A percentile compares a stretch with the other conserved stretches of the same genome.
Evolutionary conservation across 768 basidiomycete species (phyloP).

Genomic region (Trametes cingulata): DNA sequence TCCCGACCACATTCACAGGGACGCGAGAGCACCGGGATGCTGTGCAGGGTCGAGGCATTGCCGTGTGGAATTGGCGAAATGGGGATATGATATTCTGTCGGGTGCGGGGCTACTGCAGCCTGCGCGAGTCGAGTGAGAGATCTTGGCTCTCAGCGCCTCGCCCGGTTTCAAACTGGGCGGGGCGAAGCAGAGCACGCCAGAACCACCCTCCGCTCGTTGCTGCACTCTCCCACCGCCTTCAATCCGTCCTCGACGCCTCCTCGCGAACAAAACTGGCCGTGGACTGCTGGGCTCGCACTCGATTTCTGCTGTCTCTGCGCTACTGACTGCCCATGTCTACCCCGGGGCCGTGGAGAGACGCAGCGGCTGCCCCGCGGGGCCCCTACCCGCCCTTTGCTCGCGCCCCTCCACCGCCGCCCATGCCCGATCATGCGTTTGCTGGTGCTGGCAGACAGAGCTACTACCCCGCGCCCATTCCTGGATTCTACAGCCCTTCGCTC

Average conservation of each 20-base stretch:
- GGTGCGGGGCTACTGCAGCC: background rate
- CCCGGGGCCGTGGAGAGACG: constrained; percentile 19
- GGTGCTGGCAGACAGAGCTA: background rate
- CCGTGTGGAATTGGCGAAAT: background rate
- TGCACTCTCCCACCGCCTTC: constrained; percentile 9
- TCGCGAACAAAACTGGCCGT: background rate
- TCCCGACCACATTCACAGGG: background rate
- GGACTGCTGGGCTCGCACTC: background rate
- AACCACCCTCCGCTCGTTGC: constrained; percentile 1
- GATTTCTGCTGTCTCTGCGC: background rate
- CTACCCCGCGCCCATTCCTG: constrained; percentile 12
- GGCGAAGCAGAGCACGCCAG: background rate
- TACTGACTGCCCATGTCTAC: constrained; percentile 3
- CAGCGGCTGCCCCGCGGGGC: constrained; percentile 6
- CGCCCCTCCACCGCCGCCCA: constrained; percentile 12
- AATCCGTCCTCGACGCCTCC: background rate
- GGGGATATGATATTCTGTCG: constrained; percentile 3
- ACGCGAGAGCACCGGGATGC: background rate
- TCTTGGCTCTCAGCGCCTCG: constrained; percentile 14
- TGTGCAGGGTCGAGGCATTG: background rate
- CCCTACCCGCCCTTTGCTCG: constrained; percentile 2
- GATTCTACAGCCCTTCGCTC: constrained; percentile 21
- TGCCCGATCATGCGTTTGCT: constrained; percentile 12
- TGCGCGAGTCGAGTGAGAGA: too few relatives aligned
- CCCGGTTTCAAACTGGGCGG: constrained; percentile 2